phyloP scores from a whole-genome alignment of 495 filamentous ascomycete genomes.

The Penicillium cataractarum region DNA sequence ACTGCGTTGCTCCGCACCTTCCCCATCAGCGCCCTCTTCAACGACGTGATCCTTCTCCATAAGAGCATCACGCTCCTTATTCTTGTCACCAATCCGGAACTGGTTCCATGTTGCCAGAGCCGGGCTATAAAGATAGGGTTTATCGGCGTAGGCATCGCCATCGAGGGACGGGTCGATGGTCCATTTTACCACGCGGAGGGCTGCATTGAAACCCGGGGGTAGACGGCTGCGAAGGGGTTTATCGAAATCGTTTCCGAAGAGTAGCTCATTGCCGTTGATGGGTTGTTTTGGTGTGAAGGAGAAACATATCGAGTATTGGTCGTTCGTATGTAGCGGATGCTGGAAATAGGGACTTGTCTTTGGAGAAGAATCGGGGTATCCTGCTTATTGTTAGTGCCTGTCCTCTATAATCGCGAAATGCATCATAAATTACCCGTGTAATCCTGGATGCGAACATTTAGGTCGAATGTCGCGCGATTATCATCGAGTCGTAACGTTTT shows the following conservation, averaged over 20 bases:
- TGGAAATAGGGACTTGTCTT: conserved; percentile 73
- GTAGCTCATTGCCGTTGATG: conserved; percentile 71
- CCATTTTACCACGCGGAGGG: conserved; percentile 82
- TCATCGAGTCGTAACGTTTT: conserved; percentile 60
- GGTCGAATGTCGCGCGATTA: conserved; percentile 58
- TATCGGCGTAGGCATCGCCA: conserved; percentile 83
- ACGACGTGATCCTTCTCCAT: conserved; percentile 53
- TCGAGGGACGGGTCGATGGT: conserved; percentile 85
- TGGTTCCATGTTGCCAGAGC: conserved; percentile 73
- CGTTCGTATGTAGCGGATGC: conserved; percentile 64
- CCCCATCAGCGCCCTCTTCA: conserved; percentile 71
- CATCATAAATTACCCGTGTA: conserved; percentile 50
- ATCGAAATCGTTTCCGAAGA: conserved; percentile 94
- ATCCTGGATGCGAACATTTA: conserved; percentile 72
- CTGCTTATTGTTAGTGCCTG: conserved; percentile 39
- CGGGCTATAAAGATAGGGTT: conserved; percentile 81
- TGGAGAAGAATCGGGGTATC: conserved; percentile 62
- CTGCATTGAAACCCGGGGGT: conserved; percentile 80
- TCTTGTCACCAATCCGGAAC: conserved; percentile 64
- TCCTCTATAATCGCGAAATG: background rate
- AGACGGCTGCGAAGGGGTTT: conserved; percentile 82
- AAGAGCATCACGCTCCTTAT: background rate
- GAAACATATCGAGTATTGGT: conserved; percentile 83
- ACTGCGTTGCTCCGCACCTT: conserved; percentile 53
- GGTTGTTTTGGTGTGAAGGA: conserved; percentile 67